Conservation (phyloP, 2,329 filamentous ascomycete genomes). For the Zalaria sp. region DNA sequence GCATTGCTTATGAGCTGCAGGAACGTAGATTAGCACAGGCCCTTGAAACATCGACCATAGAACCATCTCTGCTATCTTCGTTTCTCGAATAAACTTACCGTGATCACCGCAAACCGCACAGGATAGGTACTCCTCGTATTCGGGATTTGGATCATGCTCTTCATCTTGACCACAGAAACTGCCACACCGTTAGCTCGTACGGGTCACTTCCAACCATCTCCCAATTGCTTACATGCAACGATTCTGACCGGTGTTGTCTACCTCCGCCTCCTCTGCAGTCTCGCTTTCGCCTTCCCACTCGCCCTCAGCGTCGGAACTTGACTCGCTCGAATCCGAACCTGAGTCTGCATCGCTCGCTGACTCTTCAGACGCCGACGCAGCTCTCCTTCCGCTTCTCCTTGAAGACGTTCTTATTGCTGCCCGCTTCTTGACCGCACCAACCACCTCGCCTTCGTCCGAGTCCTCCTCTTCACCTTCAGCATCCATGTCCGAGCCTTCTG, state of each 20-base stretch:
- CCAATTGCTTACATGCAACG: constrained; percentile 44
- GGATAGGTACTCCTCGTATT: constrained; percentile 64
- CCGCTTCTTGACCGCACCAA: constrained; percentile 22
- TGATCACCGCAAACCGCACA: constrained; percentile 71
- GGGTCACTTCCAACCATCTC: constrained; percentile 15
- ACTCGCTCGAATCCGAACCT: constrained; percentile 13
- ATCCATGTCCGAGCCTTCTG: constrained; percentile 19
- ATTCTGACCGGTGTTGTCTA: constrained; percentile 37
- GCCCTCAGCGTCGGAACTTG: constrained; percentile 29
- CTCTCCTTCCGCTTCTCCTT: constrained; percentile 20
- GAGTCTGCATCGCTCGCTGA: constrained; percentile 15
- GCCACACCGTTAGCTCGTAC: constrained; percentile 10
- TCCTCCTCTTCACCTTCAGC: constrained; percentile 21
- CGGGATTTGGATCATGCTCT: constrained; percentile 67
- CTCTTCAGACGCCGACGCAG: constrained; percentile 2
- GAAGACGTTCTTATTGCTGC: constrained; percentile 8
- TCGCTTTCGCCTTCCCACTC: constrained; percentile 40
- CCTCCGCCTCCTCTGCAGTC: constrained; percentile 43
- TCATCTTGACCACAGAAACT: constrained; percentile 76
- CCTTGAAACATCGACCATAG: constrained; percentile 11
- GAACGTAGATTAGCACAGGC: constrained; percentile 30
- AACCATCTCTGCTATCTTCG: constrained; percentile 10
- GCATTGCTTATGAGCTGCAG: constrained; percentile 79
- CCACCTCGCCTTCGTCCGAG: constrained; percentile 30
- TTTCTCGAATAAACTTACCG: constrained; percentile 42